Conservation (phyloP, 345 rosid species). For the Hirschfeldia incana region DNA sequence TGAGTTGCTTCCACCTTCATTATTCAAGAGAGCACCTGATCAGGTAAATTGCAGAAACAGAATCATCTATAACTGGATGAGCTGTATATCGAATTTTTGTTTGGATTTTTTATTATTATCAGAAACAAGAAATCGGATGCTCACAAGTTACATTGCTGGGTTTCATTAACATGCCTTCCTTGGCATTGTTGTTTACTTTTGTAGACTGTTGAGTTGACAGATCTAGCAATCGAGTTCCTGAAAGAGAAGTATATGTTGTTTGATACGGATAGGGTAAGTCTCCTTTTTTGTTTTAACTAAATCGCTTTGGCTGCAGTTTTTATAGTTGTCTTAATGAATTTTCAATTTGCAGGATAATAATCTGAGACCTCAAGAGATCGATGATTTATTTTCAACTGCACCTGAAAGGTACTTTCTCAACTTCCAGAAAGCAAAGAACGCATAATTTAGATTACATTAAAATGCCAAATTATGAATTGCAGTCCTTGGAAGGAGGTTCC, state of each 20-base stretch:
- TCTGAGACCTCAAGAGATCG: neutral
- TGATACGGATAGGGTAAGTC: neutral
- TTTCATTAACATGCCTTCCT: neutral
- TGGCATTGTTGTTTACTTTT: neutral
- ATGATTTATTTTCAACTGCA: neutral
- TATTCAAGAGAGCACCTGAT: neutral
- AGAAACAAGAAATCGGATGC: neutral
- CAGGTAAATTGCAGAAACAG: neutral
- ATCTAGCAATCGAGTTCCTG: neutral
- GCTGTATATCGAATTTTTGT: neutral
- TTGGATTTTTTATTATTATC: constrained; percentile 1
- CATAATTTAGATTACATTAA: neutral
- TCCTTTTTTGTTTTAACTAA: neutral
- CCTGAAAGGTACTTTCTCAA: neutral
- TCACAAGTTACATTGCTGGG: neutral
- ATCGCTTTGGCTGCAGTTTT: neutral
- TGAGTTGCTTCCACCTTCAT: neutral
- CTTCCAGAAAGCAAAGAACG: neutral
- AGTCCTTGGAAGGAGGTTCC: neutral
- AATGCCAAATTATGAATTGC: neutral
- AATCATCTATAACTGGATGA: neutral
- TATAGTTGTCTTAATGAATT: neutral
- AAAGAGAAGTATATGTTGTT: neutral
- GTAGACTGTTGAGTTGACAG: neutral
- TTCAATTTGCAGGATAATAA: neutral